Evolutionary conservation across 305 asterid species (phyloP).

Genomic region (Rubia peregrina): DNA sequence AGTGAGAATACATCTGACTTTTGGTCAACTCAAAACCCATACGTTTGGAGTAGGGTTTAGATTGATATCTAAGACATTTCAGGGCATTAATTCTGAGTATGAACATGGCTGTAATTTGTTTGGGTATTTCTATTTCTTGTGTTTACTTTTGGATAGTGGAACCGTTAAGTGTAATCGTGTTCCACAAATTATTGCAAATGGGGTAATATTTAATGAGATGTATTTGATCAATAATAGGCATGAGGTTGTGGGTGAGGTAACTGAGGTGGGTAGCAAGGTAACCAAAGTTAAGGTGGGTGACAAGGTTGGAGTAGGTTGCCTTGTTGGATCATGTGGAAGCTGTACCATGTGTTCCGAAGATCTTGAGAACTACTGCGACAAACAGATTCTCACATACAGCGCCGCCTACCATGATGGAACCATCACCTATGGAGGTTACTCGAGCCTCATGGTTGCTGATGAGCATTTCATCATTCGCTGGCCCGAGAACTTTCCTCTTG

Average conservation of each 20-base stretch:
- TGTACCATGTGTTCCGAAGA: slow-evolving; percentile 39
- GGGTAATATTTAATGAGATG: neutral
- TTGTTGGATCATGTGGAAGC: slow-evolving; percentile 51
- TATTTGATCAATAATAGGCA: slow-evolving; percentile 29
- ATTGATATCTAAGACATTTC: neutral
- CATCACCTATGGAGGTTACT: slow-evolving; percentile 45
- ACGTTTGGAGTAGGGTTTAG: neutral
- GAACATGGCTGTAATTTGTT: neutral
- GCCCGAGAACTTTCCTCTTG: slow-evolving; percentile 51
- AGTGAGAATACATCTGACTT: neutral
- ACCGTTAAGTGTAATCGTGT: no score
- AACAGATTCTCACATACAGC: slow-evolving; percentile 26
- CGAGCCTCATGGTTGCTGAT: slow-evolving; percentile 42
- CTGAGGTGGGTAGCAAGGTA: slow-evolving; percentile 55
- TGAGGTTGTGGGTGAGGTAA: slow-evolving; percentile 53
- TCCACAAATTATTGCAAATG: neutral
- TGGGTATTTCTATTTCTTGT: neutral
- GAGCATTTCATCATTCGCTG: slow-evolving; percentile 44
- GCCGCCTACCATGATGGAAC: slow-evolving; percentile 35
- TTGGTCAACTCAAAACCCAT: neutral
- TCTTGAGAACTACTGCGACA: slow-evolving; percentile 48
- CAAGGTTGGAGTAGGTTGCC: slow-evolving; percentile 58
- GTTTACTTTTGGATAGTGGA: neutral
- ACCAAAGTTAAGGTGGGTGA: slow-evolving; percentile 45
- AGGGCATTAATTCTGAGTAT: neutral